Conservation (phyloP, 176 grass and related monocot genomes). For the Ensete glaucum region DNA sequence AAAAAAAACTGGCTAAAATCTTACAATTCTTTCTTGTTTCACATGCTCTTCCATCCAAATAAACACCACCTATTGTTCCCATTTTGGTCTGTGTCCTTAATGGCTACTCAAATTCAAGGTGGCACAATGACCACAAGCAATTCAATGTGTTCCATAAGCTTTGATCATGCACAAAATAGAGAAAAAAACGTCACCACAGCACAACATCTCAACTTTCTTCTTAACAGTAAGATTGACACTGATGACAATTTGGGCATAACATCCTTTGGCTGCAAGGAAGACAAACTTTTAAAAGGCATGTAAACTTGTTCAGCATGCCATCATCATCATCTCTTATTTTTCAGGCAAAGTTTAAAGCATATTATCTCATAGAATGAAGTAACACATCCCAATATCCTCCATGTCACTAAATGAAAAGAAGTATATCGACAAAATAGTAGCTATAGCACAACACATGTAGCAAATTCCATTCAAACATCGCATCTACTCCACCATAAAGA, state of each 20-base stretch:
- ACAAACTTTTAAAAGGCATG: no score
- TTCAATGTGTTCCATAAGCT: no score
- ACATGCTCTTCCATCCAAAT: background rate
- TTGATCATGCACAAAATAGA: no score
- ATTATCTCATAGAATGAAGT: background rate
- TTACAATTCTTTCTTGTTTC: background rate
- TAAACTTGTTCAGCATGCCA: no score
- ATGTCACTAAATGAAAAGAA: background rate
- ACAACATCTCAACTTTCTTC: no score
- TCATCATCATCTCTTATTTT: no score
- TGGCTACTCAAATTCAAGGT: no score
- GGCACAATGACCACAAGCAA: no score
- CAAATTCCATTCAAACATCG: conserved; percentile 4
- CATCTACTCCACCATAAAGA: background rate
- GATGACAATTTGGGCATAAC: no score
- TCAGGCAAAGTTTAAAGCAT: no score
- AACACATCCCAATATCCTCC: background rate
- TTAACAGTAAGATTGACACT: no score
- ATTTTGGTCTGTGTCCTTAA: background rate
- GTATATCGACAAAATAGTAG: background rate
- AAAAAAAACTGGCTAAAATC: background rate
- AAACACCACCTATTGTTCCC: background rate
- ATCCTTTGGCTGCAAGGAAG: background rate
- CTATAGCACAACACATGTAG: background rate
- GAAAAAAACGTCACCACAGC: no score